Evolutionary conservation across 257 asterid species (phyloP), one percentile per base, ranked within the genome.

Genomic region (Ajuga chamaepitys): DNA sequence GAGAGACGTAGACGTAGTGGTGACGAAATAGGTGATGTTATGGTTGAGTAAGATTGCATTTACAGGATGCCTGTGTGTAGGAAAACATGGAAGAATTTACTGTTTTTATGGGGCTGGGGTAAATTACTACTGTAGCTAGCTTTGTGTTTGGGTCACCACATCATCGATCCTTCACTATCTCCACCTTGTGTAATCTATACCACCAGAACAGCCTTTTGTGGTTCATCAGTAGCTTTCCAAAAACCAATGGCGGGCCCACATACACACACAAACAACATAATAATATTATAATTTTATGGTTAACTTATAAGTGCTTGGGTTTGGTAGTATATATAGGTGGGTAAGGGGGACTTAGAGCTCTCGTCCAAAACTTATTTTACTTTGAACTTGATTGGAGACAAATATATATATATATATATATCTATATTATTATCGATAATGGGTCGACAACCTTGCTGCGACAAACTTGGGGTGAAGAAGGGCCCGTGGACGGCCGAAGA

Each of bases 401-500:
- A 3, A 40, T 10, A 51, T 10, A 57, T 56, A 56, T 28, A 16
- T 18, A 18, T 35, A 58, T 35, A 9, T n/a, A n/a, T 2, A 21
- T 34, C 9, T 18, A 38, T 53, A 48, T 9, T 47, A 24, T 4
- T 64, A 30, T 3, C 7, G 9, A 28, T 14, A 20, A 88, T 92
- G 98, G 97, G 98, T 2, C 78, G 98, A 69, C 98, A 92, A 54
- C 98, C 97, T 66, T 92, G 98, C 38, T 92, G 98, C 71, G 98
- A 92, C 82, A 92, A 92, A 73, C 94, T 87, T 0, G 96, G 95
- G 32, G 98, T 92, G 64, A 92, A 92, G 82, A 92, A 92, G 72
- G 98, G 98, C 47, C 98, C 98, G 34, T 92, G 98, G 98, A 92
- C 95, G 37, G 91, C 93, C 13, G 98, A 92, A 72, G 98, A 92